These are phyloP conservation scores for Kazachstania sp. DNA, from an alignment of 1,139 yeast species.

Conservation along the genomic window DNA sequence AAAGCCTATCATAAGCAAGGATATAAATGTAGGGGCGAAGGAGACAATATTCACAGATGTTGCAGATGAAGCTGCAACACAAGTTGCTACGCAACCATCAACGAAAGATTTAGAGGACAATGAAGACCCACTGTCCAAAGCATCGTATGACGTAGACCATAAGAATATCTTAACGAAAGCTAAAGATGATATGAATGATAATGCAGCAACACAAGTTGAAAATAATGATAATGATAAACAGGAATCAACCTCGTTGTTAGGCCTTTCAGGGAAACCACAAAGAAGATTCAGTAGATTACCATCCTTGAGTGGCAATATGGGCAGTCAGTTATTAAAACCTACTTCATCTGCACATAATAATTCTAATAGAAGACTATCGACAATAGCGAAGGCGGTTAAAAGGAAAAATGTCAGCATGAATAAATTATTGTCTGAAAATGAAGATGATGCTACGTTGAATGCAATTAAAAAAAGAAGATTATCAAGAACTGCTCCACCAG, in stretches of 20 bases:
- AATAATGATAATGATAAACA: neutral
- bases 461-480: slow-evolving; percentile 26
- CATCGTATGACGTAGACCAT: neutral
- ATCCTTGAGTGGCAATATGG: slow-evolving; percentile 17
- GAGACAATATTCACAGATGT: neutral
- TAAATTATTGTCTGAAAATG: slow-evolving; percentile 16
- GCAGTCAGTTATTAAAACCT: slow-evolving; percentile 19
- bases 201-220: neutral
- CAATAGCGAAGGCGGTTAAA: slow-evolving; percentile 15
- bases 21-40: neutral
- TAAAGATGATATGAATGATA: too few relatives aligned
- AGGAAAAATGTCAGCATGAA: slow-evolving; percentile 13
- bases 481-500: slow-evolving; percentile 21
- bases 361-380: slow-evolving; percentile 17
- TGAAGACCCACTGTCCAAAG: neutral
- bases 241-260: neutral
- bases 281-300: slow-evolving; percentile 24
- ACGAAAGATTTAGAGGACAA: neutral
- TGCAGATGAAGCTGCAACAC: neutral
- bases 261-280: neutral
- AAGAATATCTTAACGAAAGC: neutral
- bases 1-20: neutral
- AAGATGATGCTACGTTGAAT: slow-evolving; percentile 22
- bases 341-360: neutral
- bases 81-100: neutral